These are phyloP conservation scores for Xanthoconium stramineum DNA, from an alignment of 768 basidiomycete species.

Conservation along the genomic window DNA sequence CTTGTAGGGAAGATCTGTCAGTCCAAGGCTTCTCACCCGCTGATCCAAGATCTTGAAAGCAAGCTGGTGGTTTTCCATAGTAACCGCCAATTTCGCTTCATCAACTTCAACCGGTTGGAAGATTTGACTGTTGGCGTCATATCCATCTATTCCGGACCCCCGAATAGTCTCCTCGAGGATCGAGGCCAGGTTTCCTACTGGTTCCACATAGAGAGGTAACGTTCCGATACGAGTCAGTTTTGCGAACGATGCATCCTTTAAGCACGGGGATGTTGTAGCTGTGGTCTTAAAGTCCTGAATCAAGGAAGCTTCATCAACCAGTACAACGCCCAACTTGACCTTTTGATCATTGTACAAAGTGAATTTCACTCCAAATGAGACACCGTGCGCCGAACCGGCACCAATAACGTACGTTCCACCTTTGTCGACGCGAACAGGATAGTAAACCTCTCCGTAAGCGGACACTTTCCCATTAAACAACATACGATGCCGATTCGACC, in stretches of 20 bases:
- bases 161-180: not conserved
- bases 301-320: constrained; percentile 5
- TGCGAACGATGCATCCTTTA: not conserved
- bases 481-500: constrained; percentile 8
- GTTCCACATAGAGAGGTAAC: not conserved
- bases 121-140: not conserved
- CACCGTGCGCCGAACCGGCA: constrained; percentile 29
- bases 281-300: constrained; percentile 16
- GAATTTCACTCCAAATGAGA: constrained; percentile 15
- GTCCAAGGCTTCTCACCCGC: not conserved
- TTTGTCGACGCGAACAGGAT: not conserved
- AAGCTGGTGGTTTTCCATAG: not conserved
- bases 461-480: constrained; percentile 20
- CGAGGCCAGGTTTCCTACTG: not conserved
- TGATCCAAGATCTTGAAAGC: constrained; percentile 9
- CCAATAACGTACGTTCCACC: constrained; percentile 13
- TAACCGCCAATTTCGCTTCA: not conserved
- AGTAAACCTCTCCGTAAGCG: constrained; percentile 5
- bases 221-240: constrained; percentile 1
- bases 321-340: not conserved
- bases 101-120: not conserved
- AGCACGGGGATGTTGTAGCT: not conserved
- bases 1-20: not conserved
- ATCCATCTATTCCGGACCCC: not conserved
- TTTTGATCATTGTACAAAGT: constrained; percentile 17